A percentile compares a stretch with the other conserved stretches of the same genome.
Conservation (phyloP, 2,329 filamentous ascomycete genomes). For the Elsinoe arachidis region DNA sequence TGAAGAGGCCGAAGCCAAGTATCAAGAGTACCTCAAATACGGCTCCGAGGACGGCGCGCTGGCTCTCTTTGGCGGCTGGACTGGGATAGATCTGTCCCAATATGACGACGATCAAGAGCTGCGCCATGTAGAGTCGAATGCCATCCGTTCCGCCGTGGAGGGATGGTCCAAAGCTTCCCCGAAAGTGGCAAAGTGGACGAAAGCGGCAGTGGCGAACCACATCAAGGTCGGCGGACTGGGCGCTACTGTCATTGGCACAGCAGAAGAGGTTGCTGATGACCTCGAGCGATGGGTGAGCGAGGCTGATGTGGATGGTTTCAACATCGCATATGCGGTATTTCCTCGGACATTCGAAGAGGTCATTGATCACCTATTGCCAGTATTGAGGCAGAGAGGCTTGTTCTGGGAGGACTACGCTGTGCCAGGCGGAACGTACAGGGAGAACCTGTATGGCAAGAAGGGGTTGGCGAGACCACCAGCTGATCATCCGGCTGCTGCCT, state of each 20-base stretch:
- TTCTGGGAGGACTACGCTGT: constrained; percentile 49
- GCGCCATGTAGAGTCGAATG: constrained; percentile 52
- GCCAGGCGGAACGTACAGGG: constrained; percentile 50
- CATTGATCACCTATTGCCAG: constrained; percentile 55
- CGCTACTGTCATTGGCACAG: constrained; percentile 55
- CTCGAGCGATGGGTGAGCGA: constrained; percentile 60
- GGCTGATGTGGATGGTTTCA: constrained; percentile 67
- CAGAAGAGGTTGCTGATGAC: constrained; percentile 56
- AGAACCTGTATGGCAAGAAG: constrained; percentile 48
- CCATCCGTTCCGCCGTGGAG: constrained; percentile 49
- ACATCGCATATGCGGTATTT: constrained; percentile 61
- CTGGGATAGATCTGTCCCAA: constrained; percentile 54
- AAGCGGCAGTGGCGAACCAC: constrained; percentile 59
- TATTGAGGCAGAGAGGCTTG: constrained; percentile 50
- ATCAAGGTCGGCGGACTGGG: constrained; percentile 61
- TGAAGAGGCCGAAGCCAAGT: constrained; percentile 57
- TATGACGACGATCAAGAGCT: constrained; percentile 58
- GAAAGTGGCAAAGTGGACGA: constrained; percentile 56
- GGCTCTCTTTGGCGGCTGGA: constrained; percentile 67
- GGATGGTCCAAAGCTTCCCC: constrained; percentile 50
- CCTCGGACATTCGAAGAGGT: constrained; percentile 61
- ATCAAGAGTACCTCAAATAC: constrained; percentile 52
- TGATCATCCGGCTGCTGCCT: constrained; percentile 46
- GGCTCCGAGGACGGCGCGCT: constrained; percentile 58
- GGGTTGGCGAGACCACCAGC: constrained; percentile 44